Percentiles rank a stretch among this genome's conserved stretches.
Conservation (phyloP, 306 rosid species). For the Casuarina glauca region DNA sequence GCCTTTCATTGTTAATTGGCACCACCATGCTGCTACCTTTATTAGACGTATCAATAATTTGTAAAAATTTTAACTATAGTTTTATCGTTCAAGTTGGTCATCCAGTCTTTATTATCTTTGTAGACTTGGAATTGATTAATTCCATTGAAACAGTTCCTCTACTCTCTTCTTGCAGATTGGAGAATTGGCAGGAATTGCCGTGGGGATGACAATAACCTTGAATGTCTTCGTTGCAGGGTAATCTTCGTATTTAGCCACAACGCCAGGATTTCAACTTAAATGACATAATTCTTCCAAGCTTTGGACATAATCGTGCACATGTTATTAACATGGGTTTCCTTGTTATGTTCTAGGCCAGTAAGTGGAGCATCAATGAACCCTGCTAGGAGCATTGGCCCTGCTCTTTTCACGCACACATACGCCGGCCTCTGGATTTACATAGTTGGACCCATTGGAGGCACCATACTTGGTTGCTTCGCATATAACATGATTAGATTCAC, state of each 20-base stretch:
- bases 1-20: too few species aligned
- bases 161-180: slow-evolving; percentile 41
- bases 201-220: slow-evolving; percentile 56
- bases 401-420: slow-evolving; percentile 43
- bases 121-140: not conserved
- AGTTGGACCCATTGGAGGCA: slow-evolving; percentile 47
- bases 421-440: slow-evolving; percentile 53
- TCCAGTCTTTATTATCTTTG: too few species aligned
- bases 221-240: slow-evolving; percentile 73
- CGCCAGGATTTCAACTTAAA: not conserved
- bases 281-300: not conserved
- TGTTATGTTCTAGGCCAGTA: slow-evolving; percentile 35
- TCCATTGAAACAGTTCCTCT: not conserved
- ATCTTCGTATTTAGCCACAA: not conserved
- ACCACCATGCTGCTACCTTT: too few species aligned
- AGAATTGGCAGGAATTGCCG: slow-evolving; percentile 66
- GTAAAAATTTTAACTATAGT: too few species aligned
- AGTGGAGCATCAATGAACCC: slow-evolving; percentile 83
- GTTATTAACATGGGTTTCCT: not conserved
- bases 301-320: not conserved
- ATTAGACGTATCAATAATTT: too few species aligned
- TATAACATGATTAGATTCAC: slow-evolving; percentile 54
- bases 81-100: too few species aligned
- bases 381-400: slow-evolving; percentile 72
- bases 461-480: slow-evolving; percentile 47